Conservation (phyloP, 805 yeast genomes). For the Yarrowia keelungensis region DNA sequence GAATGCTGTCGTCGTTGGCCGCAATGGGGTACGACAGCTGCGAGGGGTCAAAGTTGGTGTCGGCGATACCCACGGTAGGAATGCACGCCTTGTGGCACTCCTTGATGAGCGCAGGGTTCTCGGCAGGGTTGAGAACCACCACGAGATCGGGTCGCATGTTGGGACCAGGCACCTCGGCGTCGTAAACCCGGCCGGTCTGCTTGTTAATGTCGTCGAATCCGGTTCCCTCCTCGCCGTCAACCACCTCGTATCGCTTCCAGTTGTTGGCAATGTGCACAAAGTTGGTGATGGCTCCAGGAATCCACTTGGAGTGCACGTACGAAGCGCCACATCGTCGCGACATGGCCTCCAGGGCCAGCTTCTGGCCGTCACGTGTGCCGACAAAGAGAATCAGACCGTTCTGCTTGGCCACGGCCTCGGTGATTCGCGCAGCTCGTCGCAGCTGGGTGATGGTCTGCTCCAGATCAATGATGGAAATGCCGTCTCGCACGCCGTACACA, state of each 20-base stretch:
- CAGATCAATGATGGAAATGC: slow-evolving; percentile 88
- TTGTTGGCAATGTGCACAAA: slow-evolving; percentile 65
- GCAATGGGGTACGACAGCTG: slow-evolving; percentile 94
- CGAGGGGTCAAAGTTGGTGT: slow-evolving; percentile 91
- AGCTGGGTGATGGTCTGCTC: slow-evolving; percentile 79
- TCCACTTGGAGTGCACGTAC: slow-evolving; percentile 86
- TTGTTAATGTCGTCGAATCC: slow-evolving; percentile 40
- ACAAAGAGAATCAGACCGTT: slow-evolving; percentile 88
- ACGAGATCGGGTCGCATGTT: slow-evolving; percentile 86
- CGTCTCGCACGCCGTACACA: slow-evolving; percentile 86
- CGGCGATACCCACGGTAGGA: slow-evolving; percentile 93
- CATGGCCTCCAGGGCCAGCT: slow-evolving; percentile 75
- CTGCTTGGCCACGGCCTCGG: slow-evolving; percentile 76
- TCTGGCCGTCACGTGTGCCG: slow-evolving; percentile 83
- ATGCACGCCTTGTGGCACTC: slow-evolving; percentile 85
- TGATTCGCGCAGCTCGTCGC: slow-evolving; percentile 84
- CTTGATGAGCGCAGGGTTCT: slow-evolving; percentile 75
- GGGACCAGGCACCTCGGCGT: slow-evolving; percentile 52
- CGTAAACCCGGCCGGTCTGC: slow-evolving; percentile 60
- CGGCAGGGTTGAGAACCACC: slow-evolving; percentile 85
- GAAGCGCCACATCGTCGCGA: slow-evolving; percentile 80
- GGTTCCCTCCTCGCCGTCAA: slow-evolving; percentile 61
- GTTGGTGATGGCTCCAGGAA: slow-evolving; percentile 93
- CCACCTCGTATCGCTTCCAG: slow-evolving; percentile 76
- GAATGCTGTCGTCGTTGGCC: slow-evolving; percentile 88